Percentiles rank a stretch among this genome's conserved stretches.
These are phyloP conservation scores for Russula abietina DNA, from an alignment of 768 basidiomycete genomes.

Conservation along the genomic window DNA sequence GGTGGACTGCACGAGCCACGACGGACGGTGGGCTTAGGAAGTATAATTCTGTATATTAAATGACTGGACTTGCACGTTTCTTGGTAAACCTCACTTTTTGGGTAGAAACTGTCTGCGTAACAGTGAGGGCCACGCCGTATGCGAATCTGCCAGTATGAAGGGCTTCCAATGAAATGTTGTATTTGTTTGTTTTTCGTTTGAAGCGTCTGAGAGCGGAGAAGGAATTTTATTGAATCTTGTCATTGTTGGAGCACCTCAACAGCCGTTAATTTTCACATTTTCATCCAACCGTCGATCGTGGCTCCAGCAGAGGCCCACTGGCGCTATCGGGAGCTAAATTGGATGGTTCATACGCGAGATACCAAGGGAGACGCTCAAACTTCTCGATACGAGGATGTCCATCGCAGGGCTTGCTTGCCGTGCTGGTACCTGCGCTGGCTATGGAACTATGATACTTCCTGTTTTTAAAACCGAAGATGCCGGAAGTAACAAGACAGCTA, in stretches of 20 bases:
- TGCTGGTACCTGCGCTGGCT: too few relatives aligned
- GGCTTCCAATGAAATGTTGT: constrained; percentile 47
- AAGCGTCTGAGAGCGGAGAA: constrained; percentile 57
- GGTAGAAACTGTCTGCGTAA: constrained; percentile 54
- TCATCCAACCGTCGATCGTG: constrained; percentile 82
- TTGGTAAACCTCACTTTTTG: constrained; percentile 46
- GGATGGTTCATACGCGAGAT: constrained; percentile 73
- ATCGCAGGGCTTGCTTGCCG: constrained; percentile 99
- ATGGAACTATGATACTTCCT: too few relatives aligned
- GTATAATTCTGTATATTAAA: not conserved
- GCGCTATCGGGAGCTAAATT: constrained; percentile 34
- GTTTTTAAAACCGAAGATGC: too few relatives aligned
- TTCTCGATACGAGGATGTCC: constrained; percentile 99
- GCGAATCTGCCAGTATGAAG: constrained; percentile 88
- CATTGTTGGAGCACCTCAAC: constrained; percentile 50
- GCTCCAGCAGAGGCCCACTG: constrained; percentile 45
- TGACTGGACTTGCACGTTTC: not conserved
- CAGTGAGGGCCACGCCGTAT: constrained; percentile 92
- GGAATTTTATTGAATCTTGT: constrained; percentile 1
- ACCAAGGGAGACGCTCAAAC: constrained; percentile 94
- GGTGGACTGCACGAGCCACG: constrained; percentile 74
- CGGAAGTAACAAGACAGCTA: too few relatives aligned
- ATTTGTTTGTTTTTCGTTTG: constrained; percentile 77
- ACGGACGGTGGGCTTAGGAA: constrained; percentile 40
- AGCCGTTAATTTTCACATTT: constrained; percentile 74